Percentiles rank a stretch among this genome's conserved stretches.
Conservation (phyloP, 257 asterid species). For the Penstemon barbatus region DNA sequence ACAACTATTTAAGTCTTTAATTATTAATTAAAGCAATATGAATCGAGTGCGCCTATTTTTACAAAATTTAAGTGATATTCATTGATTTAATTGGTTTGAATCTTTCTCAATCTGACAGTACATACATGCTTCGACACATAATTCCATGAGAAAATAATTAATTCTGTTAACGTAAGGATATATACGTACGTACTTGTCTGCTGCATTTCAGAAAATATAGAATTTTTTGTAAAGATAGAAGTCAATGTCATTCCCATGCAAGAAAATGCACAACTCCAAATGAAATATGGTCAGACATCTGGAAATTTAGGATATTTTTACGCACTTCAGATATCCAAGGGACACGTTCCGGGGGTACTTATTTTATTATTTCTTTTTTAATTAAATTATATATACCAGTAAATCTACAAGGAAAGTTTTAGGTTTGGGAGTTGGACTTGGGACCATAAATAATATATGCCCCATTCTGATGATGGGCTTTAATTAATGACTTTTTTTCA, state of each 20-base stretch:
- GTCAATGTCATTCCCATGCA: constrained; percentile 37
- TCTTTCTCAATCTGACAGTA: no score
- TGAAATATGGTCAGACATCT: constrained; percentile 1
- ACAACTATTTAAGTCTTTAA: no score
- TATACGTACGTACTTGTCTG: background rate
- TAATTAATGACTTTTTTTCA: background rate
- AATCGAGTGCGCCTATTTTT: no score
- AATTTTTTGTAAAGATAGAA: constrained; percentile 4
- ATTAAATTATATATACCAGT: no score
- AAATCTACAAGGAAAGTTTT: background rate
- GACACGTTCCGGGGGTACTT: background rate
- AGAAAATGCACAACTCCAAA: constrained; percentile 29
- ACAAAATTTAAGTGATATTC: no score
- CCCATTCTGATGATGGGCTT: constrained; percentile 23
- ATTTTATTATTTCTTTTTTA: no score
- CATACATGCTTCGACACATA: no score
- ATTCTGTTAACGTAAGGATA: no score
- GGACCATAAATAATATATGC: constrained; percentile 27
- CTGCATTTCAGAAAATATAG: background rate
- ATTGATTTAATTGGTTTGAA: no score
- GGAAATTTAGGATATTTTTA: constrained; percentile 18
- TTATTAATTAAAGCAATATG: no score
- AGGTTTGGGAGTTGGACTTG: constrained; percentile 1
- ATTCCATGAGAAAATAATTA: no score
- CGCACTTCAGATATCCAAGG: constrained; percentile 20